Percentiles rank a stretch among this genome's conserved stretches.
Evolutionary conservation across 768 basidiomycete species (phyloP).

Genomic region (Russula sp.): DNA sequence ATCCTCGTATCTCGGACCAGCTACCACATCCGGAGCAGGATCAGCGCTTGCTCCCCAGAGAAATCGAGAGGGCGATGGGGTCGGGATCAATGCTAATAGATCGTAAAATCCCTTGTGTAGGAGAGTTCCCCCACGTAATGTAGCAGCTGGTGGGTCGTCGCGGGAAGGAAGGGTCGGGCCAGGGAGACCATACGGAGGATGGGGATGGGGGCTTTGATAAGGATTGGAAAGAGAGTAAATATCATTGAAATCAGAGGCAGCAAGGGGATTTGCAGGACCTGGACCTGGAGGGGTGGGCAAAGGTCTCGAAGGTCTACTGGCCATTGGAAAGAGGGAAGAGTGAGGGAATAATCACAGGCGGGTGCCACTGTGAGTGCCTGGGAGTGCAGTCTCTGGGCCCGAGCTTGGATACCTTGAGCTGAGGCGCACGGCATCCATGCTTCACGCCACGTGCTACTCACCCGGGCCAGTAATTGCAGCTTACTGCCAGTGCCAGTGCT

Average conservation of each 20-base stretch:
- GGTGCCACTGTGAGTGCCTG: not conserved
- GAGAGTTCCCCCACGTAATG: constrained; percentile 61
- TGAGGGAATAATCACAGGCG: not conserved
- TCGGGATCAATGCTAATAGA: constrained; percentile 69
- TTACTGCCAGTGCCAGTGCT: not conserved
- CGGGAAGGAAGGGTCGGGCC: constrained; percentile 29
- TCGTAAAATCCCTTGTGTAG: constrained; percentile 91
- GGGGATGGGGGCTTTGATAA: constrained; percentile 35
- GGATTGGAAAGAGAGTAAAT: constrained; percentile 20
- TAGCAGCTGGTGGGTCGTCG: constrained; percentile 41
- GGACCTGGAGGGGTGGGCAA: constrained; percentile 22
- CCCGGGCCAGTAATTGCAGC: too few species aligned
- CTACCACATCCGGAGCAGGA: constrained; percentile 38
- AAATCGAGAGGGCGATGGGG: constrained; percentile 57
- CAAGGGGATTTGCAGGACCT: not conserved
- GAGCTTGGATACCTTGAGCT: not conserved
- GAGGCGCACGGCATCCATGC: constrained; percentile 10
- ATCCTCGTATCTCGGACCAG: constrained; percentile 68
- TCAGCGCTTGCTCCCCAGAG: constrained; percentile 42
- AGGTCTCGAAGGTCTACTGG: constrained; percentile 18
- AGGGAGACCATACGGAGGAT: constrained; percentile 27
- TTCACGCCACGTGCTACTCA: constrained; percentile 13
- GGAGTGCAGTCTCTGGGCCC: not conserved
- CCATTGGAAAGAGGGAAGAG: constrained; percentile 5
- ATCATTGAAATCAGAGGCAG: constrained; percentile 8